Percentiles rank a stretch among this genome's conserved stretches.
Evolutionary conservation across 2,329 filamentous ascomycete species (phyloP).

Genomic region (Pseudophaeomoniella oleicola): DNA sequence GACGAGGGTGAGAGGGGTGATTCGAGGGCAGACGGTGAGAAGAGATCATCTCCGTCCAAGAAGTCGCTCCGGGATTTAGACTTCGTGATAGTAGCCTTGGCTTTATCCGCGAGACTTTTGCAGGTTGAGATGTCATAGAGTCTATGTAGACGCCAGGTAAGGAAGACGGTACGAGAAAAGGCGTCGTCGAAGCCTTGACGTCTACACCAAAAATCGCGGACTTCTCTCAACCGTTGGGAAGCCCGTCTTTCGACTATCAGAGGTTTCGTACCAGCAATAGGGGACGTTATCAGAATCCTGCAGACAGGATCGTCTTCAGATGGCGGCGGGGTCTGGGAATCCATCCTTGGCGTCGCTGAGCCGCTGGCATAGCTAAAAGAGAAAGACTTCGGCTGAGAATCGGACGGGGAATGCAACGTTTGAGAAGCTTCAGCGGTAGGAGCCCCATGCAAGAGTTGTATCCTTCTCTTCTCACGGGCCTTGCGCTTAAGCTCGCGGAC

Average conservation of each 20-base stretch:
- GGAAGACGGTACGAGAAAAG: conserved; percentile 44
- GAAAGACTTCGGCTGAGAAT: conserved; percentile 5
- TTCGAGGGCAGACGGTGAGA: conserved; percentile 11
- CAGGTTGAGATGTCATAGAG: conserved; percentile 67
- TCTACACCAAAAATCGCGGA: conserved; percentile 55
- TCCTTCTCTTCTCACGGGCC: conserved; percentile 24
- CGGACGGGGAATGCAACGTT: conserved; percentile 3
- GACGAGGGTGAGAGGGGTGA: neutral
- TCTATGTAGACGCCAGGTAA: conserved; percentile 63
- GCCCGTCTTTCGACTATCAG: conserved; percentile 53
- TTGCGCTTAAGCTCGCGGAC: conserved; percentile 25
- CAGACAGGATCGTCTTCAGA: conserved; percentile 34
- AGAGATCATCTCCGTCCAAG: conserved; percentile 19
- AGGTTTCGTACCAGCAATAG: conserved; percentile 44
- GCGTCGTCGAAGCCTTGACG: conserved; percentile 41
- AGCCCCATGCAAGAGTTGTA: conserved; percentile 12
- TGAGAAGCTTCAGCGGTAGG: conserved; percentile 3
- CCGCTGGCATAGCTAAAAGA: conserved; percentile 7
- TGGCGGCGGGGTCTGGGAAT: conserved; percentile 3
- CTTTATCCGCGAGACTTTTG: conserved; percentile 39
- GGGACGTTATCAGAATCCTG: conserved; percentile 53
- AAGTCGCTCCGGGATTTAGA: conserved; percentile 27
- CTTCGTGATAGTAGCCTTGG: conserved; percentile 2
- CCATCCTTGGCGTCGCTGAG: neutral
- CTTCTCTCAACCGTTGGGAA: conserved; percentile 50